These are phyloP conservation scores for Cryptococcus sp. DNA, from an alignment of 1,284 basidiomycete species.

Conservation along the genomic window DNA sequence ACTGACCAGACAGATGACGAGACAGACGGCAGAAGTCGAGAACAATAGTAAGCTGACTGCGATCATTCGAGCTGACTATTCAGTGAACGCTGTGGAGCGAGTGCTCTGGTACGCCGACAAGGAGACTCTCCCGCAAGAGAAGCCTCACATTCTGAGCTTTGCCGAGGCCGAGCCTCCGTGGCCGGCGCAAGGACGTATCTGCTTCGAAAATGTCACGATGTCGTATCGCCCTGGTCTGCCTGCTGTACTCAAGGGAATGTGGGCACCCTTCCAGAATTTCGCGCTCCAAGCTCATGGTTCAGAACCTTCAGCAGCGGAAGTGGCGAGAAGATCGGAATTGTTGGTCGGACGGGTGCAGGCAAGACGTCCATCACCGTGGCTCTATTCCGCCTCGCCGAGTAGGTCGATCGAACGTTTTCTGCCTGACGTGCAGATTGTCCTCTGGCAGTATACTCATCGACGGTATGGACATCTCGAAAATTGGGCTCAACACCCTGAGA, in stretches of 20 bases:
- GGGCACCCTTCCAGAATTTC: conserved; percentile 6
- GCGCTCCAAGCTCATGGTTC: background rate
- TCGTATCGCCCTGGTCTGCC: conserved; percentile 51
- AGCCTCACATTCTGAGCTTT: conserved; percentile 57
- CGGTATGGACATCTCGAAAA: conserved; percentile 50
- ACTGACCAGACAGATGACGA: conserved; percentile 45
- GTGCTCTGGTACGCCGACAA: conserved; percentile 60
- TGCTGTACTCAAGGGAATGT: conserved; percentile 51
- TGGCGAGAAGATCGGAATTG: conserved; percentile 53
- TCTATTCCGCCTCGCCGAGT: conserved; percentile 48
- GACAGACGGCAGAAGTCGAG: conserved; percentile 63
- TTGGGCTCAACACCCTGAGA: conserved; percentile 50
- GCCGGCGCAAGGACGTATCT: conserved; percentile 36
- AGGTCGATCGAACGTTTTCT: conserved; percentile 2
- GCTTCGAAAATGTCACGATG: conserved; percentile 44
- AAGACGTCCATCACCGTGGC: conserved; percentile 52
- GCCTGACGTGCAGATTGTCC: conserved; percentile 21
- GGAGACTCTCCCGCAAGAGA: conserved; percentile 59
- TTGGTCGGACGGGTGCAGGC: conserved; percentile 46
- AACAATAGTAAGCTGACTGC: conserved; percentile 40
- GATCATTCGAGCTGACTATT: conserved; percentile 24
- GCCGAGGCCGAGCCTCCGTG: conserved; percentile 53
- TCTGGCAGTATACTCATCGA: conserved; percentile 47
- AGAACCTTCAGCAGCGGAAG: conserved; percentile 39
- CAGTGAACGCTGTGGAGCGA: conserved; percentile 66